Evolutionary conservation across 192 early-diverging fungal species (phyloP), one percentile per base, ranked within the genome.

Genomic region (Rhizoclosmatium sp.): DNA sequence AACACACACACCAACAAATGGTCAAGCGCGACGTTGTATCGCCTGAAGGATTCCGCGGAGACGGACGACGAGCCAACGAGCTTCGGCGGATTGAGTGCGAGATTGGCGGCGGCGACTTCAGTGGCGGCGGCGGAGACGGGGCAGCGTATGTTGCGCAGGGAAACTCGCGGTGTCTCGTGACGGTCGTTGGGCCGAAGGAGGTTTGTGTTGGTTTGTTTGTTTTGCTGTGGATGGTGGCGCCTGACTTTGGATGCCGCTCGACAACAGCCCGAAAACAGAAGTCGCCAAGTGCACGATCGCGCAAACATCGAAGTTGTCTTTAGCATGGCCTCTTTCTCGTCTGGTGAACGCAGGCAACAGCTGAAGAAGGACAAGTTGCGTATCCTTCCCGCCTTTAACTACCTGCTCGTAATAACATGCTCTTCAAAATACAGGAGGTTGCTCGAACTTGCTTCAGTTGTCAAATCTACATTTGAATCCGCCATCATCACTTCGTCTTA

Each of bases 81-180:
- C 85, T 98, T 23, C 87, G 96, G 62, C 93, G 94, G 67, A 92
- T 98, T 69, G 86, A 88, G 42, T 93, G 92, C 79, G 90, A 92
- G 23, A 93, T 92, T 2, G 91, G 90, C 0, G 93, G 95, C 9
- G 85, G 9, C 39, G 21, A 14, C 19, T 23, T 23, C 21, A 5
- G 4, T 4, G 97, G 95, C 1, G 92, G 96, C 2, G 59, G 40
- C 42, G 94, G 97, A 0, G 97, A 99, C 71, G 98, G 98, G 58
- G 97, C 95, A 0, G 92, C 97, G 2, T 99, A 96, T 82, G 89
- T 96, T 65, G 95, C 97, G 85, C 94, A 95, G 76, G 98, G 98
- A 71, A 97, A 99, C 85, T 98, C 98, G 58, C 96, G 97, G 80
- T 91, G 92, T 62, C 86, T 99, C 19, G 93, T 91, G 0, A 92